Evolutionary conservation across 2,329 filamentous ascomycete species (phyloP), one percentile per base, ranked within the genome.

Genomic region (Curvularia hawaiiensis): DNA sequence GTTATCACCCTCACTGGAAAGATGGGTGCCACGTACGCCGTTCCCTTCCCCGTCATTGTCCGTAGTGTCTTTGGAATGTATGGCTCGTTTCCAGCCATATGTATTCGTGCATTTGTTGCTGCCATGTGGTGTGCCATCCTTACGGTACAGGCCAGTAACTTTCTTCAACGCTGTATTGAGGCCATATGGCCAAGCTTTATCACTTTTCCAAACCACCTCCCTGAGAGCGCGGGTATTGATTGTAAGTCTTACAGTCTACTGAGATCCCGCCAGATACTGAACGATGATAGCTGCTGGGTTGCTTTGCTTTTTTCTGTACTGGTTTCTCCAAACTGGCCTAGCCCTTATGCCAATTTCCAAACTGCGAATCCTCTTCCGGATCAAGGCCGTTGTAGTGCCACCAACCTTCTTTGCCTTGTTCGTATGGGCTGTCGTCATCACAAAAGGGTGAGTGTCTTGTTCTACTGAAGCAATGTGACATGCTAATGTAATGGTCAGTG

Each of bases 301-400:
- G 30, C 74, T 83, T 2, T 83, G 78, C 56, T 80, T 83, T 59
- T 79, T 83, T 51, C 67, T 84, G 41, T 84, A 84, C 67, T 84
- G 82, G 77, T 74, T 79, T 30, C 64, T 81, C 20, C 82, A 82
- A 16, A 78, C 79, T 8, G 70, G 71, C 1, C 70, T 82, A 7
- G 72, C 75, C 28, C 58, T 78, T 8, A 80, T 80, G 73, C 78
- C 78, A 8, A 79, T 79, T 45, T 69, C 77, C 33, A 80, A 80
- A 54, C 66, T 80, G 46, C 73, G 79, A 16, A 71, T 79, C 38
- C 67, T 80, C 5, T 80, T 81, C 60, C 73, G 78, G 61, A 69
- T 79, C 56, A 81, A 81, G 61, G 77, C 76, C 14, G 66, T 78
- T 26, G 56, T 79, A 40, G 79, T 80, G 7, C 77, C 78, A 5